A percentile compares a stretch with the other conserved stretches of the same genome.
These are phyloP conservation scores for Penicillium sp. DNA, from an alignment of 2,329 filamentous ascomycete species.

Conservation along the genomic window DNA sequence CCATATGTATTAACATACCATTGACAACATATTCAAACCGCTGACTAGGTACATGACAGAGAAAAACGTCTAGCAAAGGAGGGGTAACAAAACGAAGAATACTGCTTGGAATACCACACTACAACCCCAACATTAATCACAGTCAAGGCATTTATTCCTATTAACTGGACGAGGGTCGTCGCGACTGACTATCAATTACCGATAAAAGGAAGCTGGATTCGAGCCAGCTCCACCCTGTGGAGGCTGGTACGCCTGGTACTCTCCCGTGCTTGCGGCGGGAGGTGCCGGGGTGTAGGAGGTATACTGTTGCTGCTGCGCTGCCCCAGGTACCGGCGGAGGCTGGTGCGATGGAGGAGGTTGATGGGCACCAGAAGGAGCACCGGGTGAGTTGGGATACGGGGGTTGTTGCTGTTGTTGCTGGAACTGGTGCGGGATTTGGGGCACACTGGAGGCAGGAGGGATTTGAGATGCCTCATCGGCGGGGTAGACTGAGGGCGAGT, in stretches of 20 bases:
- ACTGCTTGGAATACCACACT: neutral
- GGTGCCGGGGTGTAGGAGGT: conserved; percentile 28
- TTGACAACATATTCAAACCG: conserved; percentile 7
- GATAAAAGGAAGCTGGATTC: conserved; percentile 42
- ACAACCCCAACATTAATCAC: neutral
- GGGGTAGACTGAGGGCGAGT: conserved; percentile 43
- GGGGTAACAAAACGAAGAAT: neutral
- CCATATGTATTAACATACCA: conserved; percentile 20
- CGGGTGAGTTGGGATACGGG: conserved; percentile 33
- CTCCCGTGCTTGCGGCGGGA: conserved; percentile 23
- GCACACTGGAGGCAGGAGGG: conserved; percentile 17
- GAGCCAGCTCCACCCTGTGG: conserved; percentile 31
- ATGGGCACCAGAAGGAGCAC: conserved; percentile 27
- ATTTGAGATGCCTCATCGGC: conserved; percentile 32
- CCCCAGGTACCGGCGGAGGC: conserved; percentile 36
- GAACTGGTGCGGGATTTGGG: conserved; percentile 18
- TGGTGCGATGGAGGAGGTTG: conserved; percentile 35
- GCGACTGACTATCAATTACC: conserved; percentile 21
- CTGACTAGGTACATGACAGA: conserved; percentile 15
- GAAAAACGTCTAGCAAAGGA: conserved; percentile 9
- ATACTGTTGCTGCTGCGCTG: conserved; percentile 34
- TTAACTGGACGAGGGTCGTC: neutral
- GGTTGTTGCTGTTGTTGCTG: conserved; percentile 29
- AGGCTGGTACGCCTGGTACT: conserved; percentile 41
- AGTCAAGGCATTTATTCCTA: neutral